phyloP scores from a whole-genome alignment of 306 rosid genomes.

The Lithocarpus polystachyus region DNA sequence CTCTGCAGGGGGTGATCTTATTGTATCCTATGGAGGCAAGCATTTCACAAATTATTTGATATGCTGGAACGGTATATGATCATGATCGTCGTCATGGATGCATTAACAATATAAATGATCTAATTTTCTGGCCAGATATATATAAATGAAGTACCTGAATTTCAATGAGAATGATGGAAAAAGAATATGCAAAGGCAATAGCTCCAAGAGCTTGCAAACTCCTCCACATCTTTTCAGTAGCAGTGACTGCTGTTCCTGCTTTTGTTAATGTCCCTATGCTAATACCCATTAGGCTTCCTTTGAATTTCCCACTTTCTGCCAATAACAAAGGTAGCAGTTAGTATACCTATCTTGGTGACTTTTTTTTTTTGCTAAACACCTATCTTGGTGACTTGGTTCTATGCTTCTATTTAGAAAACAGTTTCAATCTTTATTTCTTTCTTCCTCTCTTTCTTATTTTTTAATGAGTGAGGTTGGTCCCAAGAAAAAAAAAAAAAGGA shows the following conservation, averaged over 20 bases:
- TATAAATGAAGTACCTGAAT: conserved; percentile 52
- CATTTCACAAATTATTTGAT: not conserved
- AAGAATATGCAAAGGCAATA: conserved; percentile 74
- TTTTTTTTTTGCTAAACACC: no score
- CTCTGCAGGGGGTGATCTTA: conserved; percentile 71
- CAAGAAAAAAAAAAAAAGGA: no score
- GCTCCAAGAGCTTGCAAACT: conserved; percentile 73
- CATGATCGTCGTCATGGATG: not conserved
- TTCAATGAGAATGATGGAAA: conserved; percentile 66
- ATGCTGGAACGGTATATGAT: not conserved
- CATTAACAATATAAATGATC: not conserved
- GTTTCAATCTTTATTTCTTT: no score
- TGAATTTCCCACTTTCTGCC: conserved; percentile 51
- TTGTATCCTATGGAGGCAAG: conserved; percentile 47
- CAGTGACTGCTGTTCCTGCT: conserved; percentile 50
- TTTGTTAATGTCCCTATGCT: conserved; percentile 56
- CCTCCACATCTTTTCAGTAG: conserved; percentile 68
- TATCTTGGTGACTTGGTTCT: not conserved
- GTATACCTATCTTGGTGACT: not conserved
- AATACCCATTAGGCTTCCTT: conserved; percentile 66
- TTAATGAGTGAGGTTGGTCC: no score
- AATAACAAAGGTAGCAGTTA: not conserved
- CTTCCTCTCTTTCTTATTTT: no score
- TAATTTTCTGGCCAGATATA: not conserved
- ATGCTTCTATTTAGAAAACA: not conserved